Base-by-base conservation (phyloP, 1,284 basidiomycete genomes). In the Wolfiporia cocos region DNA sequence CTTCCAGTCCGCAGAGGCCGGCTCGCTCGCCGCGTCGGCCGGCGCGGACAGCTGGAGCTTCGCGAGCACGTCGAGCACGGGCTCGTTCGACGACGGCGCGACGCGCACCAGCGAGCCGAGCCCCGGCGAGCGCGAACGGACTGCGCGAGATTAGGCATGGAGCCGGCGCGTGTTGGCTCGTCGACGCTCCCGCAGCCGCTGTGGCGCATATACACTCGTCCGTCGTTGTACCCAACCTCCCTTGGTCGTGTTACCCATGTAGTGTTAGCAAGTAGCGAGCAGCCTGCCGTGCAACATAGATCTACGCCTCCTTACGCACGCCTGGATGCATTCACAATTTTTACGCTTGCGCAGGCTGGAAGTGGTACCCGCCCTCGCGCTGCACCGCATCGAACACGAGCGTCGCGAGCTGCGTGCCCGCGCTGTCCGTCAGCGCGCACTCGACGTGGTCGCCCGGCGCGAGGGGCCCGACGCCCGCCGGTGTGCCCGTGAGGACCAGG, bases 401-500 rank as follows among this genome's bases (percentile, higher is more conserved):
- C 46, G 73, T 68, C 39, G 78, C 71, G 23, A 90, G 65, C 44
- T 79, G 62, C 42, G 79, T 73, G 34, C 85, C 78, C 0, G 70
- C 67, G 2, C 72, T 56, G 43, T 81, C 78, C 7, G 76, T 69
- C n/a, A 97, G 63, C 3, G 76, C 69, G 47, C 91, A 95, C 47
- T 80, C 76, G 47, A 98, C 76, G 28, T 71, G 74, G 63, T 99
- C 92, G 0, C 92, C 92, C 2, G 82, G 73, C 1, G 63, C 55
- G 42, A 98, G 64, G 3, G 81, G 78, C 11, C 93, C 91, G 1
- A 98, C 92, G 22, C 95, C 95, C 1, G 84, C 76, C 0, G 95
- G 95, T 2, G 94, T 98, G 12, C 91, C 90, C 1, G 91, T 94
- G 20, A 94, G 69, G 44, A 94, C 68, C 12, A 93, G 66, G 54